Base-by-base conservation (phyloP, 2,329 filamentous ascomycete genomes). In the Purpureocillium lavendulum region DNA sequence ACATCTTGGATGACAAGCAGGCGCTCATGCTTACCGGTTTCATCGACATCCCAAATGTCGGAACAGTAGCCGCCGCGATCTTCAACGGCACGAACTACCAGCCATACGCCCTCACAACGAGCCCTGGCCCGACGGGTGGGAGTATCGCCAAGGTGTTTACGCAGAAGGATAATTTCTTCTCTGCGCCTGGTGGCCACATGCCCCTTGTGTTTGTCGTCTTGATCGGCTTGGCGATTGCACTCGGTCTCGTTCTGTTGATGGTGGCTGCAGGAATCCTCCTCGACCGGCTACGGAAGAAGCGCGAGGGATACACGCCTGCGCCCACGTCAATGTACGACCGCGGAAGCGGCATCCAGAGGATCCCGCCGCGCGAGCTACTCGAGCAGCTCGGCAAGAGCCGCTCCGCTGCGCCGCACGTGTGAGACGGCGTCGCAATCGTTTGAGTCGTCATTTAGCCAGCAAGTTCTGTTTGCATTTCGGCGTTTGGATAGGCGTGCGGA, bases 71-170 rank as follows among this genome's bases (percentile, higher is more conserved):
- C 12, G 88, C 87, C 8, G 90, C 82, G 7, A 67, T 96, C 21
- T 98, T 85, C 67, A 87, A 97, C 54, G 92, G 92, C 51, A 87
- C 80, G 10, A 66, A 69, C 3, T 80, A 90, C 56, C 70, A 71
- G 38, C 90, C 92, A 0, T 95, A 90, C 58, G 75, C 87, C 31
- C 73, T 98, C 32, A 85, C 89, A 2, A 83, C 78, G 34, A 82
- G 73, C 42, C 63, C 72, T 11, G 71, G 79, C 52, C 79, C 79
- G 42, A 69, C 71, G 11, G 68, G 77, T 10, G 87, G 89, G 36
- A 89, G 79, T 51, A 76, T 98, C 53, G 80, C 84, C 28, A 79
- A 77, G 49, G 72, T 97, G 45, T 94, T 98, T 59, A 84, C 89
- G 10, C 80, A 94, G 64, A 83, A 86, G 36, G 69, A 82, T 46